Base-by-base conservation (phyloP, 441 rosid species). In the Lepidium campestre region DNA sequence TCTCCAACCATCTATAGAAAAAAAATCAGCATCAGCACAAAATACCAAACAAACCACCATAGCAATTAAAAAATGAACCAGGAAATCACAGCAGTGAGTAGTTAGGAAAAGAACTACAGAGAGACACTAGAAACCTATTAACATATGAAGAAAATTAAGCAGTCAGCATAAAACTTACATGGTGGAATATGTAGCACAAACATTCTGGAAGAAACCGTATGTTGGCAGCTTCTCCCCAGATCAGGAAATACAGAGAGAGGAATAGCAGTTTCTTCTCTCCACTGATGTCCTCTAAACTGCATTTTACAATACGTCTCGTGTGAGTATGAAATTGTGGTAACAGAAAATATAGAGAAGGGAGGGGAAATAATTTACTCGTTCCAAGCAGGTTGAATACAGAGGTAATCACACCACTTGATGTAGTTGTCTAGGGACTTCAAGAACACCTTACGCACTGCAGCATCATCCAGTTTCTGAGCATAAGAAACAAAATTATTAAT, bases 211-310 rank as follows among this genome's bases (percentile, higher is more conserved):
- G 86, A 74, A 85, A 94, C 82, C 99, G 85, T 54, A 91, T 66
- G 71, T 94, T 94, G 75, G 98, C 73, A 75, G 98, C 98, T 82
- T 94, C 99, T 29, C 99, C 99, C 99, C 99, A 94, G 65, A 94
- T 89, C 60, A 88, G 78, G 74, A 84, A 89, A 79, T 91, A 94
- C 79, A 94, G 72, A 35, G 94, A 89, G 63, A 91, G 79, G 73
- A 83, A 88, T 41, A 87, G 87, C 57, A 91, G n/a, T 75, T 82
- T 86, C 87, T 91, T 91, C 76, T 94, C 96, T 84, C 79, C 93
- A 76, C 72, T 72, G 78, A 88, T 75, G 69, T 83, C 74, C 58
- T 91, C 99, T 82, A 89, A 84, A 78, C 99, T 94, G 87, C 80
- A 80, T 27, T 15, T 55, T 55, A 56, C 57, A 35, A 12, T 67